These are phyloP conservation scores for Gillenia trifoliata DNA, from an alignment of 306 rosid species.

Conservation along the genomic window DNA sequence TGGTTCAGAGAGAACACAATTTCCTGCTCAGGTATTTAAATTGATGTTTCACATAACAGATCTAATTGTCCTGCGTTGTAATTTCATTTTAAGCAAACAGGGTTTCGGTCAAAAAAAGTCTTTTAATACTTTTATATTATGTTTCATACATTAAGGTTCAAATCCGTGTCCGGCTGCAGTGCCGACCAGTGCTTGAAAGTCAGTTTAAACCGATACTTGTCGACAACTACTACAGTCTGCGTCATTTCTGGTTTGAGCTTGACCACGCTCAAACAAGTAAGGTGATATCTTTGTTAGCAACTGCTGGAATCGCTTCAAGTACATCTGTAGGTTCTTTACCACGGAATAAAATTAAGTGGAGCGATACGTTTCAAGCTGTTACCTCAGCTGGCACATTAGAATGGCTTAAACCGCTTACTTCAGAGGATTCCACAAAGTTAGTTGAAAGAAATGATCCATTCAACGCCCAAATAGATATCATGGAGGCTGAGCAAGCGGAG, in stretches of 20 bases:
- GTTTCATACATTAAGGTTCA: conserved; percentile 44
- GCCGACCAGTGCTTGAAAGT: conserved; percentile 61
- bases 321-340: conserved; percentile 10
- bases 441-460: conserved; percentile 33
- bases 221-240: conserved; percentile 47
- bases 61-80: background rate
- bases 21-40: conserved; percentile 75
- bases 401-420: conserved; percentile 17
- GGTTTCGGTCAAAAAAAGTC: background rate
- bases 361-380: conserved; percentile 17
- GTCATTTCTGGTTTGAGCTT: conserved; percentile 84
- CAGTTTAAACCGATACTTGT: conserved; percentile 50
- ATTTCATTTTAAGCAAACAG: background rate
- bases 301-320: conserved; percentile 39
- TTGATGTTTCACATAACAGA: conserved; percentile 1
- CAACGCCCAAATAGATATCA: conserved; percentile 24
- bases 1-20: conserved; percentile 56
- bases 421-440: conserved; percentile 24
- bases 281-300: conserved; percentile 40
- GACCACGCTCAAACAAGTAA: conserved; percentile 53
- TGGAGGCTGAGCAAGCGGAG: conserved; percentile 36
- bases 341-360: conserved; percentile 25
- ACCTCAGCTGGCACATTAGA: conserved; percentile 22
- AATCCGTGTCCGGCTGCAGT: conserved; percentile 44
- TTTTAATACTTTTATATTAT: conserved; percentile 1